Base-by-base conservation (phyloP, 2,329 filamentous ascomycete species). In the Colletotrichum salicis region DNA sequence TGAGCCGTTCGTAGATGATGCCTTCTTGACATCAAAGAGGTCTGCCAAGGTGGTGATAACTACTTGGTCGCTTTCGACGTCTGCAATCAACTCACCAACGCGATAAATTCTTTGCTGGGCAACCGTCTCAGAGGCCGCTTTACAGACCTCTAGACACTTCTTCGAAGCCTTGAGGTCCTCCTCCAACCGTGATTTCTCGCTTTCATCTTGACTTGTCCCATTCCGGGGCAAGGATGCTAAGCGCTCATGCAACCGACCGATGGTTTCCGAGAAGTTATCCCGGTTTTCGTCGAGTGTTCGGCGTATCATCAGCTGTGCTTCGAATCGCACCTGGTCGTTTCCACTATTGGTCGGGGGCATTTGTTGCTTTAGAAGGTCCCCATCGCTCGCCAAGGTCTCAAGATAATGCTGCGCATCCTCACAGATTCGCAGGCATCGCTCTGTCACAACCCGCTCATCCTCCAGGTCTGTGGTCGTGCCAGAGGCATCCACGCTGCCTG, bases 1-100 rank as follows among this genome's bases (percentile, higher is more conserved):
- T 57, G 81, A 82, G 31, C 77, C 78, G 33, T 72, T 76, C 70
- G 74, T 80, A 6, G 81, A 79, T 64, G 75, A 60, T 45, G 78
- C 81, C 75, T 81, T 83, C 70, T 76, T 79, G 63, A 84, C 76
- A 73, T 83, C 77, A 67, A 85, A 84, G 63, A 84, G 76, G 78
- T 83, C 82, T 51, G 81, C 81, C 70, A 82, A 74, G 71, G 82
- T 84, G 68, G 78, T 83, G 67, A 84, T 77, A 68, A 84, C 79
- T 35, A 84, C 77, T 76, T 83, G 80, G 76, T 83, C 80, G 73
- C 80, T 81, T 63, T 82, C 77, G 29, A 73, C 77, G 56, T 83
- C 80, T 57, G 80, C 80, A 77, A 81, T 70, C 11, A 78, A 76
- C 75, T 84, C 81, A 13, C 80, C 80, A 67, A 84, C 72, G 59